These are phyloP conservation scores for Xeromyces bisporus DNA, from an alignment of 495 filamentous ascomycete species.

Conservation along the genomic window DNA sequence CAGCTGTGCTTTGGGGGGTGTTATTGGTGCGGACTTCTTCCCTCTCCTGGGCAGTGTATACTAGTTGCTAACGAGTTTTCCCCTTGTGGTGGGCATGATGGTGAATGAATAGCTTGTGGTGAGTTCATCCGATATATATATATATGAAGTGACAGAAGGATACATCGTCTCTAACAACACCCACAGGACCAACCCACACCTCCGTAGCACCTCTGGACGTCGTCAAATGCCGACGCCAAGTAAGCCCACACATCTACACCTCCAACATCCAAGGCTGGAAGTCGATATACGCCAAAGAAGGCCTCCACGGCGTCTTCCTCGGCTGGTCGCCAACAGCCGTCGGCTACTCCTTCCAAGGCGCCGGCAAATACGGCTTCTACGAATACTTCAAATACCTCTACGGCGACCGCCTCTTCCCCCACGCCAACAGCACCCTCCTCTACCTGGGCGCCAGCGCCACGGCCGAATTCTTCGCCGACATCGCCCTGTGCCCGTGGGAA, in stretches of 20 bases:
- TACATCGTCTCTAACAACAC: background rate
- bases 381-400: slow-evolving; percentile 61
- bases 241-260: slow-evolving; percentile 52
- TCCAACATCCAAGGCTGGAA: slow-evolving; percentile 52
- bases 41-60: too few species aligned
- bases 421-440: slow-evolving; percentile 42
- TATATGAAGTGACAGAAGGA: too few species aligned
- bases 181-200: slow-evolving; percentile 34
- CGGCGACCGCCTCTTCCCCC: slow-evolving; percentile 45
- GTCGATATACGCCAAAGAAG: slow-evolving; percentile 45
- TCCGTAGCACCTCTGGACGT: slow-evolving; percentile 46
- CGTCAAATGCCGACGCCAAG: slow-evolving; percentile 57
- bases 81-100: too few species aligned
- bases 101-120: slow-evolving; percentile 37
- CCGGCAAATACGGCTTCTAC: slow-evolving; percentile 63
- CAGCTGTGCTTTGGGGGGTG: slow-evolving; percentile 46
- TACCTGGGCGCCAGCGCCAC: slow-evolving; percentile 48
- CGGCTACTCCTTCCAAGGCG: slow-evolving; percentile 56
- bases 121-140: too few species aligned
- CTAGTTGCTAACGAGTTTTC: too few species aligned
- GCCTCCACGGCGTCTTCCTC: slow-evolving; percentile 53
- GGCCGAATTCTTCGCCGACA: slow-evolving; percentile 54
- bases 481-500: slow-evolving; percentile 50
- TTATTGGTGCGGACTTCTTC: slow-evolving; percentile 34
- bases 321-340: slow-evolving; percentile 56